Evolutionary conservation across 768 basidiomycete genomes (phyloP).

Genomic region (Termitomyces sp.): DNA sequence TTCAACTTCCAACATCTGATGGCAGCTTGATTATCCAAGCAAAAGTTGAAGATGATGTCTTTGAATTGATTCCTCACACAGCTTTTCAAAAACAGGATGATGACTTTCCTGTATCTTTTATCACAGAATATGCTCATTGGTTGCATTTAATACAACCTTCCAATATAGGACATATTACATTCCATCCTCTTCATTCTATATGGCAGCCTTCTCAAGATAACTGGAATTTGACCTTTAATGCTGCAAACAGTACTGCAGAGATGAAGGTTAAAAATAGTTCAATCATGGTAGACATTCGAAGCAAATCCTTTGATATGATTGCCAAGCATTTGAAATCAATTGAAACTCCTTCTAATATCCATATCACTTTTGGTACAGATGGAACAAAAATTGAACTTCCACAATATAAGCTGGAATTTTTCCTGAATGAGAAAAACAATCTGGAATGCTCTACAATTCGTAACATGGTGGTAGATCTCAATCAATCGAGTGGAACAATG

Average conservation of each 20-base stretch:
- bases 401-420: neutral
- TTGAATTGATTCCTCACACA: neutral
- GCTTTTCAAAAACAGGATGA: neutral
- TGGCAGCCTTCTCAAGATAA: slow-evolving; percentile 21
- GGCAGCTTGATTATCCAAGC: slow-evolving; percentile 27
- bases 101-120: slow-evolving; percentile 27
- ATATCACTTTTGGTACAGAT: neutral
- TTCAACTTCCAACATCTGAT: slow-evolving; percentile 15
- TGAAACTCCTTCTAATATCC: neutral
- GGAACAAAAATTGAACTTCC: neutral
- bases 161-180: slow-evolving; percentile 19
- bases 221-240: slow-evolving; percentile 22
- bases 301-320: neutral
- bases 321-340: neutral
- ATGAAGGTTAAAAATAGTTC: neutral
- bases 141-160: slow-evolving; percentile 15
- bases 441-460: neutral
- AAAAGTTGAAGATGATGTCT: neutral
- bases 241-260: slow-evolving; percentile 18
- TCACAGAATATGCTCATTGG: slow-evolving; percentile 29
- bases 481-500: slow-evolving; percentile 1
- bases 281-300: neutral
- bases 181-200: slow-evolving; percentile 22
- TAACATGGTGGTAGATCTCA: neutral
- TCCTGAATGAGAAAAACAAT: neutral